Evolutionary conservation across 2,329 filamentous ascomycete genomes (phyloP), one percentile per base, ranked within the genome.

Genomic region (Xylariaceae sp.): DNA sequence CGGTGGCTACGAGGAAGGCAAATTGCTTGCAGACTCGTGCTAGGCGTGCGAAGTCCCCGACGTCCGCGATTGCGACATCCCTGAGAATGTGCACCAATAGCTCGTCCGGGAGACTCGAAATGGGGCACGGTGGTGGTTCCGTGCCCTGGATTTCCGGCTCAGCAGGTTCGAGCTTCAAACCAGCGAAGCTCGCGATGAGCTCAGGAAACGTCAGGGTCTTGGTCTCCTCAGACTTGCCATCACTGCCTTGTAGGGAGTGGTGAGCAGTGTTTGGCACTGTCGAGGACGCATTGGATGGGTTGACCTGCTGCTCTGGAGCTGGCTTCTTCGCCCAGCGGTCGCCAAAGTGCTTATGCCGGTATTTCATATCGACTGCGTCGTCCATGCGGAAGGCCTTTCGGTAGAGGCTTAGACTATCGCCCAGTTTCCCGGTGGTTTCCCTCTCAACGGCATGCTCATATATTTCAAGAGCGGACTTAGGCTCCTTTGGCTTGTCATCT

Each of bases 351-450:
- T 97, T 97, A 64, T 90, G 87, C 63, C 89, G 89, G 74, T 97
- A 99, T 51, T 82, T 79, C 63, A 89, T 83, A 69, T 99, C 91
- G 47, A 99, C 93, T 13, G 79, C 76, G 50, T 86, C 79, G 67
- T 97, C 94, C 71, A 99, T 82, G 87, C 87, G 84, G 69, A 96
- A 97, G 1, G 94, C 94, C 69, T 88, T 91, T 43, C 94, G 84
- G 70, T 99, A 99, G 46, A 95, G 80, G 59, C 82, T 84, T 50
- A 99, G 69, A 66, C 93, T 97, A 57, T 97, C 93, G 5, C 92
- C 91, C 46, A 97, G 77, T 57, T 84, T 94, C 1, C 94, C 94
- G 62, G 88, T 83, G 0, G 80, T 82, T 72, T 99, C 94, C 69
- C 86, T 91, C 71, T 95, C 88, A 50, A 96, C 92, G 3, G 93